A percentile compares a stretch with the other conserved stretches of the same genome.
Conservation (phyloP, 2,329 filamentous ascomycete genomes). For the Cryphonectria japonica region DNA sequence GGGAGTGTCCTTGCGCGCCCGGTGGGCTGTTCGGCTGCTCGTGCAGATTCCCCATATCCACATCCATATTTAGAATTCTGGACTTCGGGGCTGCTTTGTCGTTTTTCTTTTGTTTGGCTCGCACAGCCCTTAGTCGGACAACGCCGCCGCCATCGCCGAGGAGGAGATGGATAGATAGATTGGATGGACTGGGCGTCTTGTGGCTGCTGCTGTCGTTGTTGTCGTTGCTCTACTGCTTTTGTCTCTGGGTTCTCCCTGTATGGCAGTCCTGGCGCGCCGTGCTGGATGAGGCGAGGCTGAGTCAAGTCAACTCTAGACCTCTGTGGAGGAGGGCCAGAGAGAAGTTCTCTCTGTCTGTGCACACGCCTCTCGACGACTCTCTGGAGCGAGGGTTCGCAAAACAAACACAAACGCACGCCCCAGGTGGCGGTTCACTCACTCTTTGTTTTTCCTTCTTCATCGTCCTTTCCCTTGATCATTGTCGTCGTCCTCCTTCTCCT, state of each 20-base stretch:
- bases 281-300: not conserved
- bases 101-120: not conserved
- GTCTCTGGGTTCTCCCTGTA: no score
- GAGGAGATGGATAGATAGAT: no score
- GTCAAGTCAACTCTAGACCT: not conserved
- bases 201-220: no score
- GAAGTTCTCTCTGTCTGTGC: not conserved
- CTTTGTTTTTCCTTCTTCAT: not conserved
- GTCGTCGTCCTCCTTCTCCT: slow-evolving; percentile 43
- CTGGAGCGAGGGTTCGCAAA: not conserved
- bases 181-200: no score
- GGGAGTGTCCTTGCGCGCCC: not conserved
- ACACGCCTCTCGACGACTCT: not conserved
- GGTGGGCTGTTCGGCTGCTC: not conserved
- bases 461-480: not conserved
- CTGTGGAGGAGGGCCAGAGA: not conserved
- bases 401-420: not conserved
- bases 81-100: not conserved
- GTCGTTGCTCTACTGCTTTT: not conserved
- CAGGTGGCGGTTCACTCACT: not conserved
- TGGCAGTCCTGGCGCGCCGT: not conserved
- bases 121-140: not conserved
- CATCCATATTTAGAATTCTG: not conserved
- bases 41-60: not conserved
- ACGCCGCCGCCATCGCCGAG: not conserved